Evolutionary conservation across 2,329 filamentous ascomycete genomes (phyloP), one percentile per base, ranked within the genome.

Genomic region (Pyrenophora teres): DNA sequence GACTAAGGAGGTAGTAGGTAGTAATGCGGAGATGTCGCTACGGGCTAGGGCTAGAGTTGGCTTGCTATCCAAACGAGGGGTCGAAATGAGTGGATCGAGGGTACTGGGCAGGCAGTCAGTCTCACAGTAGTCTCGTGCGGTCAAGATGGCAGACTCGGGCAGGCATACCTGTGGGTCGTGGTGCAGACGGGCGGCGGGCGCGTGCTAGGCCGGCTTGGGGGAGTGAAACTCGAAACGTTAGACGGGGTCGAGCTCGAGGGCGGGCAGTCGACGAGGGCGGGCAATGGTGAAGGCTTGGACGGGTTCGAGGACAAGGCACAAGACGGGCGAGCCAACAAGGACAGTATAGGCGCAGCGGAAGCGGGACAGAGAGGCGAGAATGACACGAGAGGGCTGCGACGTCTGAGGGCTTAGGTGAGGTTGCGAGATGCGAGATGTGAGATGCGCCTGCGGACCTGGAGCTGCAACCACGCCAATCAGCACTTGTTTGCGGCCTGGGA

Each of bases 181-280:
- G 52, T 54, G 62, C 65, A 61, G 64, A 64, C 59, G 58, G 56
- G 57, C 50, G 62, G 59, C 54, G 64, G 64, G 61, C 62, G 70
- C 65, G 70, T 74, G 72, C 65, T 67, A 64, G 65, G 67, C 60
- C 61, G 62, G 60, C 56, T 64, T 59, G 64, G 49, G 65, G 65
- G 60, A 57, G 67, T 70, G 70, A 74, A 73, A 74, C 72, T 69
- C 68, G 65, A 65, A 68, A 69, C 66, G 70, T 72, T 65, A 59
- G 64, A 67, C 60, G 54, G 50, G 38, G 23, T 60, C 57, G 64
- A 63, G 67, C 67, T 64, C 67, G 66, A 63, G 63, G 60, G 67
- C 63, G 56, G 64, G 42, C 46, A 59, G 57, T 50, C 43, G 19
- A 15, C 15, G 52, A 51, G 52, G 57, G 56, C 54, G 59, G 54